Conservation (phyloP, 768 basidiomycete species). For the Auricularia heimuer region DNA sequence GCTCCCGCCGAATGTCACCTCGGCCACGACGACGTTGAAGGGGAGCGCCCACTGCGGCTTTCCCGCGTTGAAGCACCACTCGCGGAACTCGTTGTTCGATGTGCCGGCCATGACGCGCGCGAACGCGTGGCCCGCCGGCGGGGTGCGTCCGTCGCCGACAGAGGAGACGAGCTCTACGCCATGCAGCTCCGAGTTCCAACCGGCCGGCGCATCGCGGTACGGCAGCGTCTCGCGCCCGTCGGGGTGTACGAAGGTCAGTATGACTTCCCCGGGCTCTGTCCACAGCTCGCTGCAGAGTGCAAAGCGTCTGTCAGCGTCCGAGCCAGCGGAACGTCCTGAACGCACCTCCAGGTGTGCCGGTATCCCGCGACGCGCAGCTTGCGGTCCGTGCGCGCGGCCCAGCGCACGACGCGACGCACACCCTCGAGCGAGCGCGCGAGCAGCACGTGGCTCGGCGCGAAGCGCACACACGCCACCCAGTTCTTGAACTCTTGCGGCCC, state of each 20-base stretch:
- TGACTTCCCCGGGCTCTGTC: not conserved
- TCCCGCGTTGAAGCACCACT: slow-evolving; percentile 4
- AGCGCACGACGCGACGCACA: not conserved
- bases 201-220: slow-evolving; percentile 1
- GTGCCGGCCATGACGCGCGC: slow-evolving; percentile 8
- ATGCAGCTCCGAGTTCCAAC: slow-evolving; percentile 4
- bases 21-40: slow-evolving; percentile 9
- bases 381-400: not conserved
- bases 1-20: slow-evolving; percentile 10
- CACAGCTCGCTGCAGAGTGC: not conserved
- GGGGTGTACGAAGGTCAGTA: slow-evolving; percentile 4
- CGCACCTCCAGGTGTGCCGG: slow-evolving; percentile 7
- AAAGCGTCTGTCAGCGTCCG: too few relatives aligned
- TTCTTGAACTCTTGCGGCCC: slow-evolving; percentile 2
- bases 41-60: slow-evolving; percentile 3
- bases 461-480: slow-evolving; percentile 3
- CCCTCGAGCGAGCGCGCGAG: slow-evolving; percentile 2
- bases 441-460: slow-evolving; percentile 1
- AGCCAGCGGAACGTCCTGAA: too few relatives aligned
- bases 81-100: slow-evolving; percentile 10
- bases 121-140: slow-evolving; percentile 2
- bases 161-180: not conserved
- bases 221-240: slow-evolving; percentile 2
- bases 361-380: slow-evolving; percentile 5
- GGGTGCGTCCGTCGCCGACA: not conserved